A percentile compares a stretch with the other conserved stretches of the same genome.
These are phyloP conservation scores for Peziza echinospora DNA, from an alignment of 495 filamentous ascomycete species.

Conservation along the genomic window DNA sequence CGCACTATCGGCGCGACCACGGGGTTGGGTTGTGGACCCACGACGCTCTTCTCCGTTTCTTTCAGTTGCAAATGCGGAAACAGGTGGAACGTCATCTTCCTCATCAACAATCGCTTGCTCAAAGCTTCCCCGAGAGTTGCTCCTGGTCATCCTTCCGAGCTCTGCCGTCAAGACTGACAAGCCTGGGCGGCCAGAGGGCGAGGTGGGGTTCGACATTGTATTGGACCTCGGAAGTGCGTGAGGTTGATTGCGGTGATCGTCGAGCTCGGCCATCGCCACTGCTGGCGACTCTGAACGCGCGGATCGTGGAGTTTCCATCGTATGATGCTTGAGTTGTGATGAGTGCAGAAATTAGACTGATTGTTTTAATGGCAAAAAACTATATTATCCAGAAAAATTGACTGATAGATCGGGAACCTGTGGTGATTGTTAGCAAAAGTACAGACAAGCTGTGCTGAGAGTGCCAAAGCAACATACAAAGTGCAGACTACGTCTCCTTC, in stretches of 20 bases:
- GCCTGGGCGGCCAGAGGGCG: constrained; percentile 9
- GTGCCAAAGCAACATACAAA: not conserved
- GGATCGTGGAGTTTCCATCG: constrained; percentile 37
- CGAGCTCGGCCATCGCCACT: constrained; percentile 59
- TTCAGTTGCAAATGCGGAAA: constrained; percentile 6
- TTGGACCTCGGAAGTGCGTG: constrained; percentile 31
- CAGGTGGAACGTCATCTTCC: constrained; percentile 31
- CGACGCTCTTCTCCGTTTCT: constrained; percentile 19
- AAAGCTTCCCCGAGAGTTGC: constrained; percentile 39
- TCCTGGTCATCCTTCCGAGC: constrained; percentile 23
- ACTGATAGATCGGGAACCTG: too few relatives aligned
- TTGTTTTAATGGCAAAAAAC: not conserved
- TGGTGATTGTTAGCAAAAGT: too few relatives aligned
- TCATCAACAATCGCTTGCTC: constrained; percentile 77
- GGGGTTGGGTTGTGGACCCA: not conserved
- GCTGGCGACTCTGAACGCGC: constrained; percentile 21
- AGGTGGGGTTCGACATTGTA: constrained; percentile 26
- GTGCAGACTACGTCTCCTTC: constrained; percentile 10
- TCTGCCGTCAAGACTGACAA: constrained; percentile 21
- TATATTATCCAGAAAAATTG: too few relatives aligned
- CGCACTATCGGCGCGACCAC: constrained; percentile 10
- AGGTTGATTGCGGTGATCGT: constrained; percentile 75
- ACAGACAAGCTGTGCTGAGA: not conserved
- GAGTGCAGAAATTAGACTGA: not conserved
- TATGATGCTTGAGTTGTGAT: constrained; percentile 5